Conservation (phyloP, 192 early-diverging fungal genomes). For the Kickxella alabastrina region DNA sequence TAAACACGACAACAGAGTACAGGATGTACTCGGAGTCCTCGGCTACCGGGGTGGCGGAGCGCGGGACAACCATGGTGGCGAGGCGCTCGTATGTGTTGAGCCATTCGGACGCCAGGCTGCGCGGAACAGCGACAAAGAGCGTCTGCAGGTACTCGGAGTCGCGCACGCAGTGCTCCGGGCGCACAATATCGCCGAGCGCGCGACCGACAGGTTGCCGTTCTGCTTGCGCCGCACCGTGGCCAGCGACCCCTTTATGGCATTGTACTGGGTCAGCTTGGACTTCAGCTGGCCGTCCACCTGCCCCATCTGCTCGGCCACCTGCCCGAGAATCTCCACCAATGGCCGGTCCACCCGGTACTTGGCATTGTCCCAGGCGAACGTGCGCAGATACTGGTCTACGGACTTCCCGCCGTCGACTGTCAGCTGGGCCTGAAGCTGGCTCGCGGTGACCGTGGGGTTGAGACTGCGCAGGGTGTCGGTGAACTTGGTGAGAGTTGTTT, state of each 20-base stretch:
- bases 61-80: conserved; percentile 93
- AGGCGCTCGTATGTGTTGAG: conserved; percentile 80
- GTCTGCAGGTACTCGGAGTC: conserved; percentile 95
- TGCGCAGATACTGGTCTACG: conserved; percentile 80
- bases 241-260: conserved; percentile 74
- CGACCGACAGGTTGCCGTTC: conserved; percentile 88
- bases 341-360: conserved; percentile 94
- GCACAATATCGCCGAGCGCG: conserved; percentile 82
- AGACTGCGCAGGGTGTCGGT: conserved; percentile 81
- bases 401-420: conserved; percentile 54
- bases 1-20: conserved; percentile 89
- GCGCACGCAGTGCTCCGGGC: conserved; percentile 84
- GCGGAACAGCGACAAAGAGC: conserved; percentile 91
- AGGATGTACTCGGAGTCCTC: conserved; percentile 96
- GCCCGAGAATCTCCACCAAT: conserved; percentile 74
- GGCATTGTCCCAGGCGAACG: conserved; percentile 94
- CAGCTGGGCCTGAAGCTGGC: conserved; percentile 9
- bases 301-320: conserved; percentile 80
- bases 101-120: conserved; percentile 80
- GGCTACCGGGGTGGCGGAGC: conserved; percentile 84
- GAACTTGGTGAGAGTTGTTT: conserved; percentile 73
- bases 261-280: conserved; percentile 83
- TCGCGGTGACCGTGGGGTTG: conserved; percentile 5
- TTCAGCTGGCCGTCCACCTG: conserved; percentile 89
- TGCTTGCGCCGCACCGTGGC: conserved; percentile 77